Evolutionary conservation across 257 asterid genomes (phyloP).

Genomic region (Salvia rosmarinus): DNA sequence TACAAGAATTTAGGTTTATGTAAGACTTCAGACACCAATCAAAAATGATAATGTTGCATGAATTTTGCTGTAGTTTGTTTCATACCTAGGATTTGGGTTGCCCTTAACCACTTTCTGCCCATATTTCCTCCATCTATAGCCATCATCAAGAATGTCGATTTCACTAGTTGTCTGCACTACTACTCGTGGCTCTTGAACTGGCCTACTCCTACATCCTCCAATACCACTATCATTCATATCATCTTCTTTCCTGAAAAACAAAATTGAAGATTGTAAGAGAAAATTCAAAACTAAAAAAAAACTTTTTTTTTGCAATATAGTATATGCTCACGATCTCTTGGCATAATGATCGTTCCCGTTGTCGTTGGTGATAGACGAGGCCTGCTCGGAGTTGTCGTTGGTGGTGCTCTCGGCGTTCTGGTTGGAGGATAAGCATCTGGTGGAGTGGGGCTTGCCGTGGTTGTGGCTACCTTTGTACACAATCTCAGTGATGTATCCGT

Average conservation of each 20-base stretch:
- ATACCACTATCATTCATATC: slow-evolving; percentile 40
- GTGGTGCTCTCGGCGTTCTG: slow-evolving; percentile 46
- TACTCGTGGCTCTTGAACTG: slow-evolving; percentile 80
- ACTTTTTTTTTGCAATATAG: too few relatives aligned
- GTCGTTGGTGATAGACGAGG: slow-evolving; percentile 66
- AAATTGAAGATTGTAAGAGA: too few relatives aligned
- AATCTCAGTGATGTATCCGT: slow-evolving; percentile 83
- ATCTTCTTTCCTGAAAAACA: slow-evolving; percentile 59
- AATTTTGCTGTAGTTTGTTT: not conserved
- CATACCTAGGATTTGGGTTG: slow-evolving; percentile 81
- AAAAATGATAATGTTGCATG: too few relatives aligned
- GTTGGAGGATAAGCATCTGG: slow-evolving; percentile 63
- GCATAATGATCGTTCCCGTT: slow-evolving; percentile 67
- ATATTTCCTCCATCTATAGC: slow-evolving; percentile 93
- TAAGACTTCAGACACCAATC: not conserved
- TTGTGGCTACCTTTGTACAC: slow-evolving; percentile 88
- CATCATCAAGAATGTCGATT: slow-evolving; percentile 91
- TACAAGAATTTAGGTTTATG: slow-evolving; percentile 19
- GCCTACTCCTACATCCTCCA: slow-evolving; percentile 51
- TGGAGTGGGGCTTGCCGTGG: slow-evolving; percentile 88
- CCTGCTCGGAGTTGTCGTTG: slow-evolving; percentile 70
- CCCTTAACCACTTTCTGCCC: slow-evolving; percentile 96
- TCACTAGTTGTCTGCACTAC: slow-evolving; percentile 93
- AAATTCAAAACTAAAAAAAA: too few relatives aligned
- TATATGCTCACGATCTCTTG: slow-evolving; percentile 73